Base-by-base conservation (phyloP, 2,329 filamentous ascomycete genomes). In the Sporothrix brunneoviolacea region DNA sequence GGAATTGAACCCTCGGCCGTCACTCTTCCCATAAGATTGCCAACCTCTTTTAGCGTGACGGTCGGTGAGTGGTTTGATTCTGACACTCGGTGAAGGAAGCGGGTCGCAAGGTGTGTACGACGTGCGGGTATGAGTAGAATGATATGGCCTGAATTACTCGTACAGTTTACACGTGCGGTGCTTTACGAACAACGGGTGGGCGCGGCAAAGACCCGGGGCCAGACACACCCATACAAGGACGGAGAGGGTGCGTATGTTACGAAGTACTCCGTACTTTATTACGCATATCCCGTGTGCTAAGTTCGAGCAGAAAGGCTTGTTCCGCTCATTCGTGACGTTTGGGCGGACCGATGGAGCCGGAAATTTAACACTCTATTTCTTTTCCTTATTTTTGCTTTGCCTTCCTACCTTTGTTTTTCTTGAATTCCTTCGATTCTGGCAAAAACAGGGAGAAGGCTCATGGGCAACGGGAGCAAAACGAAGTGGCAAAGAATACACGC, bases 291-390 rank as follows among this genome's bases (percentile, higher is more conserved):
- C n/a, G n/a, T n/a, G n/a, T n/a, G n/a, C n/a, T n/a, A n/a, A n/a
- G n/a, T n/a, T n/a, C n/a, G n/a, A 30, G 15, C 4, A 15, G 19
- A 12, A 30, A 21, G 24, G n/a, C 42, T 15, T 22, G 35, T 47
- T 38, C 35, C 44, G 44, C 30, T 10, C 16, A 27, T 38, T n/a
- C 12, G 22, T 21, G 44, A 38, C 44, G 44, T 47, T 8, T 40
- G 18, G 24, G 15, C 45, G 45, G 45, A 48, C 45, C 36, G 45
- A 48, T 22, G 19, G 36, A 40, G 45, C 45, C 36, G 45, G 36
- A n/a, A n/a, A 16, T n/a, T 37, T 37, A 28, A n/a, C 32, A 27
- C 15, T 16, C 16, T 15, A 15, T n/a, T 30, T 22, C 1, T 9
- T 24, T 15, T 22, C n/a, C 22, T n/a, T 8, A 1, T 4, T 36